Evolutionary conservation across 2,329 filamentous ascomycete genomes (phyloP), one percentile per base, ranked within the genome.

Genomic region (Zymoseptoria ardabiliae): DNA sequence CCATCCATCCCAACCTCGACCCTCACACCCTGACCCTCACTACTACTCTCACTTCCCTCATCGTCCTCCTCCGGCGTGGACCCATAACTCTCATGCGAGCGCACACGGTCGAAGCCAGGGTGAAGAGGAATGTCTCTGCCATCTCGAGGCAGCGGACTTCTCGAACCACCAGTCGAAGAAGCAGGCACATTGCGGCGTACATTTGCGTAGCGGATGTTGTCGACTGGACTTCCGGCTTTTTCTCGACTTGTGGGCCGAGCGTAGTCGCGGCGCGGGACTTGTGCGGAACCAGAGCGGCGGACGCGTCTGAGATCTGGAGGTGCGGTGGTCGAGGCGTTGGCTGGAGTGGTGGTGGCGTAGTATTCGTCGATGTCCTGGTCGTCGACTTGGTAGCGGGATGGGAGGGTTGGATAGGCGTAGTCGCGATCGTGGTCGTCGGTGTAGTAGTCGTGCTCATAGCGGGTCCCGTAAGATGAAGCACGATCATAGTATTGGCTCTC

Each of bases 181-280:
- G 70, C 64, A 58, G 71, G 60, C 30, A 76, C 65, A 50, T 76
- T 17, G 74, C 11, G 68, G 59, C 2, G 73, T 64, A 52, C 64
- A 57, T 57, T 63, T 62, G 61, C 74, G 74, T 49, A 73, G 68
- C 57, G 73, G 68, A 54, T 72, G 69, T 55, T 72, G 70, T 28
- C 68, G 62, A 50, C 66, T 66, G 68, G 48, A 67, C 50, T 10
- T 25, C 50, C 17, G 22, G 55, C 21, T 41, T 54, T 17, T 17
- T 41, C 35, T 17, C 35, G 35, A 11, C 35, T 41, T 5, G 10
- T 17, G 17, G 35, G 35, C 17, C 35, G 35, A 17, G 10, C 35
- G 35, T 41, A 41, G 35, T 41, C 35, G 35, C 35, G 11, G 35
- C 17, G 35, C 10, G 35, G 35, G 6, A 17, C 17, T 13, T 41